Conservation (phyloP, 164 flowering plant species). For the Vitis cinerea region DNA sequence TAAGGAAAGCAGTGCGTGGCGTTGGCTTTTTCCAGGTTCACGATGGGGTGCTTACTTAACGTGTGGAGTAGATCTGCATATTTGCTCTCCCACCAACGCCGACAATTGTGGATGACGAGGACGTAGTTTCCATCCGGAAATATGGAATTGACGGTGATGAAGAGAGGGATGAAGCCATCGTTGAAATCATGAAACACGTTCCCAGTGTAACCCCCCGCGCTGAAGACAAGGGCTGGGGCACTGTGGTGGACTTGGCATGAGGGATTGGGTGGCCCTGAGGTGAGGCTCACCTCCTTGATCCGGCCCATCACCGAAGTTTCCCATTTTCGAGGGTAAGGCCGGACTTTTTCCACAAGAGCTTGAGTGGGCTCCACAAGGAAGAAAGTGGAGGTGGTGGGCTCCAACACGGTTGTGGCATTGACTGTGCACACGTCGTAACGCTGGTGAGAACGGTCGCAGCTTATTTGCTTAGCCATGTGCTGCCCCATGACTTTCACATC, state of each 20-base stretch:
- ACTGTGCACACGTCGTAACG: conserved; percentile 47
- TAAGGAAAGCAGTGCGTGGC: conserved; percentile 51
- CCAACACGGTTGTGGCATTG: conserved; percentile 37
- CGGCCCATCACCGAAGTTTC: conserved; percentile 31
- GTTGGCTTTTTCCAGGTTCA: conserved; percentile 35
- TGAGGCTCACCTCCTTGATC: conserved; percentile 40
- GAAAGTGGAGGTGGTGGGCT: conserved; percentile 32
- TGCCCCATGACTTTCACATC: no score
- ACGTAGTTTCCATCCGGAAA: conserved; percentile 20
- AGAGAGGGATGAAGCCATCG: conserved; percentile 41
- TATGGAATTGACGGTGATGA: conserved; percentile 36
- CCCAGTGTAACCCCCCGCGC: conserved; percentile 37
- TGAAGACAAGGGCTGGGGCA: conserved; percentile 34
- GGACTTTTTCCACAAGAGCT: conserved; percentile 17
- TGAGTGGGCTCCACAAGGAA: conserved; percentile 10
- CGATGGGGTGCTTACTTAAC: conserved; percentile 36
- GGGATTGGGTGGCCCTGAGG: conserved; percentile 17
- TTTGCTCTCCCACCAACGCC: conserved; percentile 51
- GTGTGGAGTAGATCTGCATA: conserved; percentile 35
- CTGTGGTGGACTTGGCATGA: conserved; percentile 31
- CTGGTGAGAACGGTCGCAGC: conserved; percentile 36
- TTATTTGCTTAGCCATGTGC: conserved; percentile 4
- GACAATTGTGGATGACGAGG: conserved; percentile 32
- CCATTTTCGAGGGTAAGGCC: conserved; percentile 61
- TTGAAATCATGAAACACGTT: conserved; percentile 38